Evolutionary conservation across 176 grass and related monocot species (phyloP).

Genomic region (Cymbopogon citratus): DNA sequence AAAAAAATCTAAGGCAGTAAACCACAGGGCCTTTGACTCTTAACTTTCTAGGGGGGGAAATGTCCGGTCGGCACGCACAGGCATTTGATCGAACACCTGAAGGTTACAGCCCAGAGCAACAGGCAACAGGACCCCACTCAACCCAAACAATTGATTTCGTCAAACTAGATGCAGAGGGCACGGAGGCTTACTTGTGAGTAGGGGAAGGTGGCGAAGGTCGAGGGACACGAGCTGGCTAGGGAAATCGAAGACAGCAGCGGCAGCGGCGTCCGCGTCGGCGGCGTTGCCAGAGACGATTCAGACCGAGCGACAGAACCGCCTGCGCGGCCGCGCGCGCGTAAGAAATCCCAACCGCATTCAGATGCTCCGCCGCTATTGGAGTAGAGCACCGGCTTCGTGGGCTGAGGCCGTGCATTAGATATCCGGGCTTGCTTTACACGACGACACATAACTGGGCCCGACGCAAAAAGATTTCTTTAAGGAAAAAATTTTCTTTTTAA

Average conservation of each 20-base stretch:
- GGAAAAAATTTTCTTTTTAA: too few species aligned
- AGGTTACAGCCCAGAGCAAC: background rate
- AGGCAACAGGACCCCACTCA: too few species aligned
- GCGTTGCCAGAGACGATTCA: background rate
- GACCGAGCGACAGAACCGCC: background rate
- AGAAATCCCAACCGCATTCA: too few species aligned
- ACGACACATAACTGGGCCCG: background rate
- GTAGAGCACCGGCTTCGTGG: background rate
- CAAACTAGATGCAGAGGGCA: background rate
- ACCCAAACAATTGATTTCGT: background rate
- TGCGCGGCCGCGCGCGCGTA: background rate
- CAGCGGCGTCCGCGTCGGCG: too few species aligned
- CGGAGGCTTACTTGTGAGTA: background rate
- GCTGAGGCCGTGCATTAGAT: background rate
- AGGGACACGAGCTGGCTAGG: background rate
- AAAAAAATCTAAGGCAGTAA: background rate
- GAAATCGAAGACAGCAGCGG: background rate
- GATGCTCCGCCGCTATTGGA: background rate
- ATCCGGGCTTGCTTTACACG: background rate
- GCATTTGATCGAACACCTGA: slow-evolving; percentile 23
- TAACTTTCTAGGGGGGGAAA: background rate
- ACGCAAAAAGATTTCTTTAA: background rate
- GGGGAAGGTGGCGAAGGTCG: too few species aligned
- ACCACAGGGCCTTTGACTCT: background rate
- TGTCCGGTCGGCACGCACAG: background rate